Evolutionary conservation across 129 eudicot species (phyloP).

Genomic region (Smallanthus sonchifolius): DNA sequence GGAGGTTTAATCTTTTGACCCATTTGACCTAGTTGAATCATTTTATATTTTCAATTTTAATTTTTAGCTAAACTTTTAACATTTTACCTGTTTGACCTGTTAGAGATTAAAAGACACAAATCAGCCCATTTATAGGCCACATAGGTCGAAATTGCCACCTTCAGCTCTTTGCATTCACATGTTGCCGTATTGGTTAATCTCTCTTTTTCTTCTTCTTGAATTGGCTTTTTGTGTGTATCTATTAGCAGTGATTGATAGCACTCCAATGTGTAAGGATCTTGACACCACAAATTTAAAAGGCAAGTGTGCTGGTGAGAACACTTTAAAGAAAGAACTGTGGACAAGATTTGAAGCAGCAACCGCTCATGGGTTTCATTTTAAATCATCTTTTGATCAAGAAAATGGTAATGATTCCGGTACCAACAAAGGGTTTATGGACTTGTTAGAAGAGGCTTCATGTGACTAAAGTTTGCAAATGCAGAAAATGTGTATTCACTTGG

Average conservation of each 20-base stretch:
- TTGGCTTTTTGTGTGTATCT: constrained; percentile 5
- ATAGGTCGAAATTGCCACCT: not conserved
- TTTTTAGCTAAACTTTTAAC: not conserved
- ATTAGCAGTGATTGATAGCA: constrained; percentile 39
- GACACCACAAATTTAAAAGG: constrained; percentile 43
- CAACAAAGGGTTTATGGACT: constrained; percentile 65
- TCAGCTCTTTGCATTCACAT: not conserved
- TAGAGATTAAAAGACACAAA: not conserved
- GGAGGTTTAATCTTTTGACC: not conserved
- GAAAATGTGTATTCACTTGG: constrained; percentile 14
- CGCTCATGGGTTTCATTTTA: constrained; percentile 24
- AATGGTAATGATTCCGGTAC: constrained; percentile 9
- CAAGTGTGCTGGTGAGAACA: constrained; percentile 88
- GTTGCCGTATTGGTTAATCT: not conserved
- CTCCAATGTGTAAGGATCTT: constrained; percentile 68
- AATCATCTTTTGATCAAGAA: constrained; percentile 19
- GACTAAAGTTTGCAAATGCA: constrained; percentile 4
- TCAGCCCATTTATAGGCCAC: not conserved
- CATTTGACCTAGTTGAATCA: not conserved
- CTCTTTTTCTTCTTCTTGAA: constrained; percentile 7
- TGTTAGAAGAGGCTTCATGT: constrained; percentile 64
- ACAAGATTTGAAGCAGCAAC: constrained; percentile 83
- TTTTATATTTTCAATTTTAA: not conserved
- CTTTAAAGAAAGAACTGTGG: constrained; percentile 94
- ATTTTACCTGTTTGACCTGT: not conserved